These are phyloP conservation scores for Ceratocystis diversiconidia DNA, from an alignment of 2,329 filamentous ascomycete species.

Conservation along the genomic window DNA sequence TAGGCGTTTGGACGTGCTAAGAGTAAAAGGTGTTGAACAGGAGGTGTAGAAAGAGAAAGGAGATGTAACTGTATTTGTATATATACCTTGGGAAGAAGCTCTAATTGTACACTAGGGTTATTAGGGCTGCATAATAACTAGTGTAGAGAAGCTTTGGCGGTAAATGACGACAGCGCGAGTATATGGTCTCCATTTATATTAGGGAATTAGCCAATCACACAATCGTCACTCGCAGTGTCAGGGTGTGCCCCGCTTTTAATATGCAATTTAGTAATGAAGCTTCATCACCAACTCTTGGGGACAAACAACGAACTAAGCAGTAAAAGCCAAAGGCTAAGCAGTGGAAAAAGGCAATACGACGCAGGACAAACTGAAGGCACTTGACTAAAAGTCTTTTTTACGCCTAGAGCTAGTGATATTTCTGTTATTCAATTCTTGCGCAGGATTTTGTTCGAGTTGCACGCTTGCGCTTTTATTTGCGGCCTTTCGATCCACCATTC, in stretches of 20 bases:
- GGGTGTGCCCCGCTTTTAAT: background rate
- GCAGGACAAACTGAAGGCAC: background rate
- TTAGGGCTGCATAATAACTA: background rate
- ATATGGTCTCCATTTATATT: background rate
- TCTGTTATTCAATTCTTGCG: background rate
- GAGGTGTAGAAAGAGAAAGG: background rate
- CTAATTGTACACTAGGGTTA: background rate
- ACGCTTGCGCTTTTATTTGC: background rate
- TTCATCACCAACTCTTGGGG: constrained; percentile 1
- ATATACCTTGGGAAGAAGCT: background rate
- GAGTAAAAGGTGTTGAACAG: too few relatives aligned
- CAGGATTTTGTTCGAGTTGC: background rate
- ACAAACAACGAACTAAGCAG: background rate
- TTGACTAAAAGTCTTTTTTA: background rate
- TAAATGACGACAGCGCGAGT: background rate
- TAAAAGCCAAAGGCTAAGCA: background rate
- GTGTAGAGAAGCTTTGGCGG: background rate
- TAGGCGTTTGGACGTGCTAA: constrained; percentile 78
- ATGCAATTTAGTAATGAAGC: background rate
- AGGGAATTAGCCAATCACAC: background rate
- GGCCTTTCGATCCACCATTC: background rate
- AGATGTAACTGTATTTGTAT: constrained; percentile 4
- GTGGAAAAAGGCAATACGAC: background rate
- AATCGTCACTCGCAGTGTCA: background rate
- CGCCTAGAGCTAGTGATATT: background rate